phyloP scores from a whole-genome alignment of 257 asterid genomes.

The Gentiana macrophylla region DNA sequence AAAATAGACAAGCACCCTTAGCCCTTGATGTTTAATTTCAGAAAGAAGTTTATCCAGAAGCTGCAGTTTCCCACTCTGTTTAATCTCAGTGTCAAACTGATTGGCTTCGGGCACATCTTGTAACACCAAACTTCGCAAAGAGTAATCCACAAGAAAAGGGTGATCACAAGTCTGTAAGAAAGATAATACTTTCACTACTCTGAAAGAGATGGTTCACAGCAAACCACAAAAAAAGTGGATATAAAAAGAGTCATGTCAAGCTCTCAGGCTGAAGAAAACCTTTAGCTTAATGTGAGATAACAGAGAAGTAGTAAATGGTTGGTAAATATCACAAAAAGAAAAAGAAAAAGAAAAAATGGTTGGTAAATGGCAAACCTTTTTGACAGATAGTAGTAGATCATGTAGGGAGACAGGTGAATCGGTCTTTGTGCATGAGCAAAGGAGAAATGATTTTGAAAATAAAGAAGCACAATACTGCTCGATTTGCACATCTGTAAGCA shows the following conservation, averaged over 20 bases:
- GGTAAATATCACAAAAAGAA: background rate
- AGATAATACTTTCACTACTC: background rate
- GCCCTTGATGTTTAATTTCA: constrained; percentile 38
- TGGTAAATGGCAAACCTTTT: constrained; percentile 30
- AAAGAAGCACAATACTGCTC: constrained; percentile 54
- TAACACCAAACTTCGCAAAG: constrained; percentile 27
- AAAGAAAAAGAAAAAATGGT: background rate
- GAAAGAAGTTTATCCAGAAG: constrained; percentile 44
- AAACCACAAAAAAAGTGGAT: constrained; percentile 5
- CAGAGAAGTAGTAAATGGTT: constrained; percentile 2
- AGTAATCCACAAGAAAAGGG: constrained; percentile 47
- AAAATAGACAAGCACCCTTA: constrained; percentile 49
- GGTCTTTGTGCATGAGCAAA: constrained; percentile 24
- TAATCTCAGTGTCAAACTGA: constrained; percentile 41
- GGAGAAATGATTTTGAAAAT: constrained; percentile 30
- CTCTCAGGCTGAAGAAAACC: background rate
- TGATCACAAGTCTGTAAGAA: constrained; percentile 60
- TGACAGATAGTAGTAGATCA: constrained; percentile 31
- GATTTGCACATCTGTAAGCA: constrained; percentile 45
- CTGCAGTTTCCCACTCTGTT: constrained; percentile 46
- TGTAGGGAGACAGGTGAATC: constrained; percentile 17
- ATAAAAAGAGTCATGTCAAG: background rate
- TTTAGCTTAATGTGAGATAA: background rate
- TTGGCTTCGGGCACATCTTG: constrained; percentile 29
- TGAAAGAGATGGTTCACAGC: constrained; percentile 8